phyloP scores from a whole-genome alignment of 2,329 filamentous ascomycete species.

The Neodidymelliopsis sp. region DNA sequence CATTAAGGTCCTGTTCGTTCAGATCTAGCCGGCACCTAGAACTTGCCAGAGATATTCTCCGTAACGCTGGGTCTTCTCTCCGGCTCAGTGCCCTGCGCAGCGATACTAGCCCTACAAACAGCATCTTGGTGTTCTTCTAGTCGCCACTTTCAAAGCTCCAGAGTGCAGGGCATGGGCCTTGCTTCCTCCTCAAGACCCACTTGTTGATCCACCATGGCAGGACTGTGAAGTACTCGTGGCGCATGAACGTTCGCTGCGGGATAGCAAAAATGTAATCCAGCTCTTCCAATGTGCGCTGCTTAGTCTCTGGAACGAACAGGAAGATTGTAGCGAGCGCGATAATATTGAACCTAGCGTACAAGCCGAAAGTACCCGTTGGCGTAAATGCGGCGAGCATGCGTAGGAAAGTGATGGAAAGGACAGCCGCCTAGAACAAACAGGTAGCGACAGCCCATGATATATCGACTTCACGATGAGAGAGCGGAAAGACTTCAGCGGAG shows the following conservation, averaged over 20 bases:
- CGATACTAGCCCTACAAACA: slow-evolving; percentile 25
- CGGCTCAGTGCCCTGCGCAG: slow-evolving; percentile 10
- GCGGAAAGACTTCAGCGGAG: slow-evolving; percentile 72
- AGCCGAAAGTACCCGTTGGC: slow-evolving; percentile 48
- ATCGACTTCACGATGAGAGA: slow-evolving; percentile 65
- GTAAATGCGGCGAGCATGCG: slow-evolving; percentile 45
- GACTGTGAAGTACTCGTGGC: slow-evolving; percentile 48
- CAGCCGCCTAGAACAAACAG: slow-evolving; percentile 51
- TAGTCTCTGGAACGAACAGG: slow-evolving; percentile 42
- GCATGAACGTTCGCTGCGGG: slow-evolving; percentile 46
- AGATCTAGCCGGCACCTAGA: no score
- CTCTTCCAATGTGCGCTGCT: slow-evolving; percentile 42
- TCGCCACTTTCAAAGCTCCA: slow-evolving; percentile 27
- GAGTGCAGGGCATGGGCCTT: slow-evolving; percentile 26
- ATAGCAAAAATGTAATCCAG: slow-evolving; percentile 50
- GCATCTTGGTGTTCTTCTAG: slow-evolving; percentile 21
- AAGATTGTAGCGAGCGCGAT: slow-evolving; percentile 41
- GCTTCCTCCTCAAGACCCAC: slow-evolving; percentile 48
- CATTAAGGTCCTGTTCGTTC: no score
- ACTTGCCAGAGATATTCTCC: slow-evolving; percentile 13
- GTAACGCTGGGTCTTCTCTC: slow-evolving; percentile 13
- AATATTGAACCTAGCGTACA: slow-evolving; percentile 49
- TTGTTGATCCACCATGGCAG: slow-evolving; percentile 57
- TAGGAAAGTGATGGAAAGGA: slow-evolving; percentile 51
- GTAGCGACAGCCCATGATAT: slow-evolving; percentile 53